Conservation (phyloP, 1,139 yeast species). For the Candida tunisiensis region DNA sequence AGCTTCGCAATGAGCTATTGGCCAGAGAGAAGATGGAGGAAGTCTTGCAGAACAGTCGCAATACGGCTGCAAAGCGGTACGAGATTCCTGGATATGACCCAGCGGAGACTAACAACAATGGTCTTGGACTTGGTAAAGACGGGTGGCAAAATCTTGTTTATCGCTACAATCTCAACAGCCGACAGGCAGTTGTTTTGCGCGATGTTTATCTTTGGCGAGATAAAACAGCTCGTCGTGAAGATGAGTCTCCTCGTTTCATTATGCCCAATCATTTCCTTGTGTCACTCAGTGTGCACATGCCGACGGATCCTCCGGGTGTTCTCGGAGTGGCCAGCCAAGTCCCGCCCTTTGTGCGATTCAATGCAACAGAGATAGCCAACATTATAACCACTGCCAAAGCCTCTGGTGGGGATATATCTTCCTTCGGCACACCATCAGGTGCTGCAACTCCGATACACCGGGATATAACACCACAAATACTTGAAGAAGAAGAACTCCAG, state of each 20-base stretch:
- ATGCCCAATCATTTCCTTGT: constrained; percentile 74
- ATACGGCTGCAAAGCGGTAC: constrained; percentile 67
- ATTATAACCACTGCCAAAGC: constrained; percentile 23
- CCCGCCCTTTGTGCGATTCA: constrained; percentile 39
- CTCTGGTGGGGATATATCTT: too few relatives aligned
- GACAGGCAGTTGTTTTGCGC: constrained; percentile 39
- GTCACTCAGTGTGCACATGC: constrained; percentile 38
- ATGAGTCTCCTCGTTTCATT: constrained; percentile 70
- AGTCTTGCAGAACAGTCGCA: constrained; percentile 65
- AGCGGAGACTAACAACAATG: constrained; percentile 5
- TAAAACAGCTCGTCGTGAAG: constrained; percentile 47
- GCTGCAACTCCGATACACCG: too few relatives aligned
- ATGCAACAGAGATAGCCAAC: constrained; percentile 39
- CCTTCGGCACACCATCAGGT: too few relatives aligned
- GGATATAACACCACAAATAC: too few relatives aligned
- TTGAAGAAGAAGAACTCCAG: too few relatives aligned
- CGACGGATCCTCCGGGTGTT: constrained; percentile 43
- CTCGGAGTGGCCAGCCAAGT: constrained; percentile 32
- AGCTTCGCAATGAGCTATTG: constrained; percentile 42
- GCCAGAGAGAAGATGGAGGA: constrained; percentile 22
- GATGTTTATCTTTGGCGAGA: constrained; percentile 78
- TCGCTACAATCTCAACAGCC: constrained; percentile 48
- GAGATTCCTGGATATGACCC: constrained; percentile 29
- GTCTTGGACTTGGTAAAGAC: not conserved
- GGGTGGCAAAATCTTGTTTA: constrained; percentile 25